phyloP scores from a whole-genome alignment of 139 green algal genomes.

The Coelastrella sp. region DNA sequence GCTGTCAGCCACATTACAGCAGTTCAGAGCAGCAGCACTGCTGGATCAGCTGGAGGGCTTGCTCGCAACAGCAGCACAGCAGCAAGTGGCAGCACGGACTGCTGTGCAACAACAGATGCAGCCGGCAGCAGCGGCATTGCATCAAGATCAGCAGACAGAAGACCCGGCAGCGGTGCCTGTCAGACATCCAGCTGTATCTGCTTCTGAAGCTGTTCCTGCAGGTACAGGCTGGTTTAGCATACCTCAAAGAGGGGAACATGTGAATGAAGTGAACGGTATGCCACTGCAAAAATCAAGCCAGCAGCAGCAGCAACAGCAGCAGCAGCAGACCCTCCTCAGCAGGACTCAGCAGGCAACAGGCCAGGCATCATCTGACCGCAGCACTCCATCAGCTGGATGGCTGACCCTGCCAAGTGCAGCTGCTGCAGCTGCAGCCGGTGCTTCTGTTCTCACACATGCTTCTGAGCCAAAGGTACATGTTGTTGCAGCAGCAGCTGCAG shows the following conservation, averaged over 20 bases:
- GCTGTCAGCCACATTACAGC: conserved; percentile 20
- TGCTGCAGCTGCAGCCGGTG: not conserved
- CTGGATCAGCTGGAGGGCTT: conserved; percentile 24
- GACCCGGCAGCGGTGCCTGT: not conserved
- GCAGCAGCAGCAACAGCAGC: not conserved
- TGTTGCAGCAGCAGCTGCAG: not conserved
- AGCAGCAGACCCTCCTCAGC: not conserved
- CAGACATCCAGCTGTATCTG: not conserved
- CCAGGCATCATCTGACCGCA: not conserved
- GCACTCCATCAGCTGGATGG: not conserved
- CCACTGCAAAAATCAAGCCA: not conserved
- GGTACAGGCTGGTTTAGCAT: not conserved
- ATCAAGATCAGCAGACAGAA: not conserved
- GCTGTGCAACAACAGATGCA: not conserved
- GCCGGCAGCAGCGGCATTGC: not conserved
- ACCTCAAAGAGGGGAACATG: too few relatives aligned
- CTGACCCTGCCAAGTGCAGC: not conserved
- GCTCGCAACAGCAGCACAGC: not conserved
- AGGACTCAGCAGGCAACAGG: not conserved
- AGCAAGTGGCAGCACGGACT: not conserved
- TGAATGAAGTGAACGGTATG: not conserved
- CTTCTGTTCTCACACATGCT: not conserved
- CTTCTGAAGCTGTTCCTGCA: not conserved
- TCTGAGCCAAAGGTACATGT: not conserved
- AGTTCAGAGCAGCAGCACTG: conserved; percentile 27